Conservation (phyloP, 2,329 filamentous ascomycete genomes). For the Metarhizium brunneum region DNA sequence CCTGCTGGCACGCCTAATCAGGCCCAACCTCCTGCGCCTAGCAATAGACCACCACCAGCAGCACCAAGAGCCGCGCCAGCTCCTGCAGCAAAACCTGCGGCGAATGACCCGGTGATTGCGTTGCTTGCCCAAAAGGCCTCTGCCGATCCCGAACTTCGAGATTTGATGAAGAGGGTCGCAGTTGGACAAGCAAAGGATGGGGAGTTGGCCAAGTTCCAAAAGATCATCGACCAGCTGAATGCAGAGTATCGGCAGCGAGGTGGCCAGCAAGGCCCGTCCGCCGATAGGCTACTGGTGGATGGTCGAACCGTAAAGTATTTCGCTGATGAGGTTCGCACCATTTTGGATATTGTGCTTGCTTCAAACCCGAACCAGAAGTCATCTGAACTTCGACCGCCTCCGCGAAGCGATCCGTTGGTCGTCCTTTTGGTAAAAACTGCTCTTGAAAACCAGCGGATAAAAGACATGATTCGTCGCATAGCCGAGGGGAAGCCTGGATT, state of each 20-base stretch:
- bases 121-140: slow-evolving; percentile 68
- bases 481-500: slow-evolving; percentile 40
- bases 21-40: slow-evolving; percentile 6
- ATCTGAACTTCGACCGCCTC: slow-evolving; percentile 41
- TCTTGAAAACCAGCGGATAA: slow-evolving; percentile 40
- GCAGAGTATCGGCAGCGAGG: slow-evolving; percentile 44
- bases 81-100: slow-evolving; percentile 15
- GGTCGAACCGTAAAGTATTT: slow-evolving; percentile 49
- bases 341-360: slow-evolving; percentile 48
- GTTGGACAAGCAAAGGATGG: slow-evolving; percentile 61
- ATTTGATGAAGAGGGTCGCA: slow-evolving; percentile 76
- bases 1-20: slow-evolving; percentile 4
- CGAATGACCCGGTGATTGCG: slow-evolving; percentile 70
- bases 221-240: slow-evolving; percentile 72
- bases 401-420: slow-evolving; percentile 45
- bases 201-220: slow-evolving; percentile 68
- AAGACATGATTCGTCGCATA: slow-evolving; percentile 44
- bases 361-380: slow-evolving; percentile 50
- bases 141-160: slow-evolving; percentile 61
- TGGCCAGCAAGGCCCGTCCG: slow-evolving; percentile 41
- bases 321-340: slow-evolving; percentile 48
- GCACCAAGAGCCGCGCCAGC: not conserved
- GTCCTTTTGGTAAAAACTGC: slow-evolving; percentile 48
- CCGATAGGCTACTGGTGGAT: slow-evolving; percentile 45
- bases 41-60: slow-evolving; percentile 14